Percentiles rank a stretch among this genome's conserved stretches.
Conservation (phyloP, 2,329 filamentous ascomycete species). For the Fusarium sp. region DNA sequence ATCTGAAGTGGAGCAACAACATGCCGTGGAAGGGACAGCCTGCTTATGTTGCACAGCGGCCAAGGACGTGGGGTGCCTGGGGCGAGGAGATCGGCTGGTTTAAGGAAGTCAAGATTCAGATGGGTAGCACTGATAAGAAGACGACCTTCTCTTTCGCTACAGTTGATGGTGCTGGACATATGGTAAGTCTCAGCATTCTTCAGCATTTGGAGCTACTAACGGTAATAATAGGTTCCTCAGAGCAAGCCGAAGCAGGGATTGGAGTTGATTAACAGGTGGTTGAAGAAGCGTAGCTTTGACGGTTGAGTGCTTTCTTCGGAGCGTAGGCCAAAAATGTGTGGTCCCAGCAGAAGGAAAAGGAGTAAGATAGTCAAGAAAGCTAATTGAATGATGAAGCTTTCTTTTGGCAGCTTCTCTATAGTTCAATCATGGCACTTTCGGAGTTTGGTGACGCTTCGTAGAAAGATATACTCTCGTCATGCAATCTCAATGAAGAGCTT, state of each 20-base stretch:
- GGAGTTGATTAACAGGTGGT: conserved; percentile 20
- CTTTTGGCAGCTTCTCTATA: too few species aligned
- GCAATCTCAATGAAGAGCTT: too few species aligned
- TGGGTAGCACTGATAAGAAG: conserved; percentile 9
- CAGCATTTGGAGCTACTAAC: background rate
- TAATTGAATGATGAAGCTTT: too few species aligned
- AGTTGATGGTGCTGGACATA: conserved; percentile 34
- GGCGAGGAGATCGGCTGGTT: conserved; percentile 30
- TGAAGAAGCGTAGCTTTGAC: conserved; percentile 18
- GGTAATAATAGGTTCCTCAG: background rate
- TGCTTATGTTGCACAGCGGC: conserved; percentile 33
- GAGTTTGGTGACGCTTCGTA: too few species aligned
- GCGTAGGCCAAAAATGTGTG: too few species aligned
- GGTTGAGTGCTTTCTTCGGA: background rate
- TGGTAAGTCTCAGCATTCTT: conserved; percentile 10
- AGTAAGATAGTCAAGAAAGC: too few species aligned
- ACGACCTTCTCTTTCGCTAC: conserved; percentile 32
- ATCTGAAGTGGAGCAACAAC: conserved; percentile 34
- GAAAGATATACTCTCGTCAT: too few species aligned
- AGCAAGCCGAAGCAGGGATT: conserved; percentile 16
- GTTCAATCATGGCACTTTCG: too few species aligned
- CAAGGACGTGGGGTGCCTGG: conserved; percentile 12
- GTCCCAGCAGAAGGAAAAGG: too few species aligned
- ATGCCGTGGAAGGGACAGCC: conserved; percentile 39
- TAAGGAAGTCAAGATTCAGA: conserved; percentile 31